A percentile compares a stretch with the other conserved stretches of the same genome.
Conservation (phyloP, 169 alveolate species). For the Hepatocystis sp. region DNA sequence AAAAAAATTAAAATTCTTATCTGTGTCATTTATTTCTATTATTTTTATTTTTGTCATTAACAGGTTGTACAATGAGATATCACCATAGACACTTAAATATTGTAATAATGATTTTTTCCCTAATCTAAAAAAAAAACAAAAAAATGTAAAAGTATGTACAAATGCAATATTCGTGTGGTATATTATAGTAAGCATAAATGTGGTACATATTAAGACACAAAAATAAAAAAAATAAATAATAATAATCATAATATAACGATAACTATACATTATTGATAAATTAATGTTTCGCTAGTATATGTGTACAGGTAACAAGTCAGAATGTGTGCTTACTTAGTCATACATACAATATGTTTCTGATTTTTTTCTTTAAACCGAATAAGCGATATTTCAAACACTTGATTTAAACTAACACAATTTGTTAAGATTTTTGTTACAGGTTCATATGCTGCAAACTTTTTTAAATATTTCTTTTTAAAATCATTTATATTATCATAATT, state of each 20-base stretch:
- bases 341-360: conserved; percentile 51
- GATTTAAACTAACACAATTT: conserved; percentile 63
- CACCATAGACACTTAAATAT: conserved; percentile 63
- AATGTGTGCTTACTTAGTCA: conserved; percentile 68
- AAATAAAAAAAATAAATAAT: too few species aligned
- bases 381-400: conserved; percentile 64
- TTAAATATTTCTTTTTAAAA: conserved; percentile 69
- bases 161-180: too few species aligned
- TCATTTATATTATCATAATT: conserved; percentile 13
- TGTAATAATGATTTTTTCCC: conserved; percentile 62
- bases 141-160: not conserved
- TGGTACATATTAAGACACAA: too few species aligned
- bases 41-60: conserved; percentile 68
- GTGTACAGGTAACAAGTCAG: too few species aligned
- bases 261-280: too few species aligned
- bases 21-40: conserved; percentile 48
- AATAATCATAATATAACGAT: too few species aligned
- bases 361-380: conserved; percentile 69
- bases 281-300: too few species aligned
- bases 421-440: conserved; percentile 51
- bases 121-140: conserved; percentile 11
- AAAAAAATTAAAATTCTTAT: conserved; percentile 60
- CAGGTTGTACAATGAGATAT: conserved; percentile 44
- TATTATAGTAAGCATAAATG: too few species aligned
- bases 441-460: conserved; percentile 49